These are phyloP conservation scores for Staphylotrichum tortipilum DNA, from an alignment of 495 filamentous ascomycete genomes.

Conservation along the genomic window DNA sequence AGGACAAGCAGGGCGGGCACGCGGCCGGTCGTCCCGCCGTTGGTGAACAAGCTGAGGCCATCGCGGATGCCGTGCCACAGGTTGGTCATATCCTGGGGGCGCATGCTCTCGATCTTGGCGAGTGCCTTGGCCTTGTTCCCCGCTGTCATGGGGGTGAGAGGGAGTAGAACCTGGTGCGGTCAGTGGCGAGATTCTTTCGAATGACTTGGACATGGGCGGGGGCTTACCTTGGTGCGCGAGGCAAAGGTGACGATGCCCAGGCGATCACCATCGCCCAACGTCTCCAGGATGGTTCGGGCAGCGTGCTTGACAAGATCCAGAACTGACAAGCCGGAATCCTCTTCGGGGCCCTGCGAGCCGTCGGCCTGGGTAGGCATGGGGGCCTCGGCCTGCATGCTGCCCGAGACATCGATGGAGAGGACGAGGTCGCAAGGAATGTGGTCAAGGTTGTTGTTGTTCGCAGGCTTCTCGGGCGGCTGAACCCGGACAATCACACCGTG, in stretches of 20 bases:
- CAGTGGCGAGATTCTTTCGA: neutral
- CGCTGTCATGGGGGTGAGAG: conserved; percentile 28
- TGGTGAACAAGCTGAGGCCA: conserved; percentile 28
- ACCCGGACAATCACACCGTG: conserved; percentile 33
- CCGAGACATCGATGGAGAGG: conserved; percentile 39
- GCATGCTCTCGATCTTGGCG: conserved; percentile 26
- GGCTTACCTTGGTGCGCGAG: conserved; percentile 16
- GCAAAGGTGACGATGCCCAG: conserved; percentile 41
- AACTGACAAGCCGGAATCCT: conserved; percentile 30
- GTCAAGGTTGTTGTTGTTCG: neutral
- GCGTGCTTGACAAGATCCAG: conserved; percentile 41
- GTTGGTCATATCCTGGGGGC: conserved; percentile 24
- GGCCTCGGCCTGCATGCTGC: conserved; percentile 31
- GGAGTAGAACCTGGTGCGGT: conserved; percentile 26
- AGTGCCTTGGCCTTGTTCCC: conserved; percentile 23
- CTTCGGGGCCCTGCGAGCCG: conserved; percentile 7
- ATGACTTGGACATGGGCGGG: neutral
- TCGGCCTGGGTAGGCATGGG: conserved; percentile 22
- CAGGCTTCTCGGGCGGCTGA: conserved; percentile 26
- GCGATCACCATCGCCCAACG: conserved; percentile 31
- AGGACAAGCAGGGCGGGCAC: conserved; percentile 39
- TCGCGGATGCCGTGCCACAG: conserved; percentile 35
- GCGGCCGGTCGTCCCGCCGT: conserved; percentile 8
- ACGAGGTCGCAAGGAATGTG: conserved; percentile 37
- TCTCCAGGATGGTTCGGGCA: conserved; percentile 36